Conservation (phyloP, 2,329 filamentous ascomycete species). For the Fusarium miscanthi region DNA sequence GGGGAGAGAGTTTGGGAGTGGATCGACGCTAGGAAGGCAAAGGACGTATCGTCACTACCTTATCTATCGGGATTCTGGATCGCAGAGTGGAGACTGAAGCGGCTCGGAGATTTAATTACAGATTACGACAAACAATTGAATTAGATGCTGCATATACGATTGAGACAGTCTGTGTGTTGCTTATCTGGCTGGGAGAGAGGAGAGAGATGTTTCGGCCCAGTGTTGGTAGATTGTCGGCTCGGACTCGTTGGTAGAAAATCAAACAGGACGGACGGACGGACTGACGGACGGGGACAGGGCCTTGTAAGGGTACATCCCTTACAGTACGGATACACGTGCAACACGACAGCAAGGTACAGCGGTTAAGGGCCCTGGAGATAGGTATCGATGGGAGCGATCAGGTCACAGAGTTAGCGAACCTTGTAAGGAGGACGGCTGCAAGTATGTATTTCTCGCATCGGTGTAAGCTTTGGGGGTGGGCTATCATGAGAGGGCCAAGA, state of each 20-base stretch:
- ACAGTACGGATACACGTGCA: neutral
- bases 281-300: neutral
- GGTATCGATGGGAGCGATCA: neutral
- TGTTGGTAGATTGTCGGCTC: neutral
- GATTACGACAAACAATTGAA: neutral
- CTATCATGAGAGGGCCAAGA: neutral
- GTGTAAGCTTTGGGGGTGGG: neutral
- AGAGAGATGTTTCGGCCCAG: neutral
- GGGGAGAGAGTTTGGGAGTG: neutral
- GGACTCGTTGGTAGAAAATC: conserved; percentile 20
- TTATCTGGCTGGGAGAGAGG: neutral
- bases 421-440: neutral
- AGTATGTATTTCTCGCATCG: conserved; percentile 15
- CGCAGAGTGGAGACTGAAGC: conserved; percentile 23
- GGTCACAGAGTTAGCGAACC: neutral
- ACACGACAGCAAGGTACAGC: neutral
- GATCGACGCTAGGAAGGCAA: conserved; percentile 27
- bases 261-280: neutral
- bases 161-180: neutral
- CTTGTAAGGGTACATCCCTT: neutral
- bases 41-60: neutral
- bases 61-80: neutral
- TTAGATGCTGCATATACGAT: neutral
- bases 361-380: conserved; percentile 2
- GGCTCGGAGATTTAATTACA: conserved; percentile 21